Conservation (phyloP, 371 early-diverging fungal genomes). For the Chytridium lagenaria region DNA sequence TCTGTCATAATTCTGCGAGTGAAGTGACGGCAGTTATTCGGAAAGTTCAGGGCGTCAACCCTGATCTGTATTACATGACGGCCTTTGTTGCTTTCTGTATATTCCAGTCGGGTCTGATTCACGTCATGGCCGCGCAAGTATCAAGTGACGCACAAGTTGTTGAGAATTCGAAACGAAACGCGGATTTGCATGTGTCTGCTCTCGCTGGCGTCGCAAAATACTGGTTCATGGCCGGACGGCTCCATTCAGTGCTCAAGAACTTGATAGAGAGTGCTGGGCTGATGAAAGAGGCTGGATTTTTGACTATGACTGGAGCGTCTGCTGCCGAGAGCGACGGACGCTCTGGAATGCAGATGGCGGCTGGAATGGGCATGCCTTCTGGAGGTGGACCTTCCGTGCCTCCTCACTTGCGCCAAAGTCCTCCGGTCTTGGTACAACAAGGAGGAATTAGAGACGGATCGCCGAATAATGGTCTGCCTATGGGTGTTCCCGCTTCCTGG, state of each 20-base stretch:
- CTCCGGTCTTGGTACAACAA: conserved; percentile 15
- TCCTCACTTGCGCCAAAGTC: neutral
- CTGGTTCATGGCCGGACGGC: conserved; percentile 45
- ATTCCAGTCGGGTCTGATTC: conserved; percentile 48
- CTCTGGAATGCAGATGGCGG: too few relatives aligned
- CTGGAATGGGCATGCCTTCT: neutral
- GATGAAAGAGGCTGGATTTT: conserved; percentile 21
- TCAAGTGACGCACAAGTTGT: conserved; percentile 17
- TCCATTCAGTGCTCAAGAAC: conserved; percentile 35
- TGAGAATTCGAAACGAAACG: conserved; percentile 22
- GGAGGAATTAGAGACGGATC: conserved; percentile 7
- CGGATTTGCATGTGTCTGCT: conserved; percentile 36
- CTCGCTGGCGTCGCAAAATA: conserved; percentile 33
- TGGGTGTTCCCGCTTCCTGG: neutral
- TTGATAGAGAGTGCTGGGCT: conserved; percentile 26
- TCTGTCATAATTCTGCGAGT: conserved; percentile 34
- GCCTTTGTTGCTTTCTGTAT: conserved; percentile 46
- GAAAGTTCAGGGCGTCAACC: conserved; percentile 31
- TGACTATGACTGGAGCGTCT: conserved; percentile 6
- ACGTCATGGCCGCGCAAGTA: conserved; percentile 44
- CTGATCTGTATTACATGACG: conserved; percentile 30
- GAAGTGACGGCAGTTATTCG: conserved; percentile 34
- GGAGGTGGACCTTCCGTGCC: neutral
- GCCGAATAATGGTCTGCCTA: conserved; percentile 7
- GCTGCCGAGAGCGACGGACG: neutral